Evolutionary conservation across 169 alveolate species (phyloP).

Genomic region (Besnoitia besnoiti): DNA sequence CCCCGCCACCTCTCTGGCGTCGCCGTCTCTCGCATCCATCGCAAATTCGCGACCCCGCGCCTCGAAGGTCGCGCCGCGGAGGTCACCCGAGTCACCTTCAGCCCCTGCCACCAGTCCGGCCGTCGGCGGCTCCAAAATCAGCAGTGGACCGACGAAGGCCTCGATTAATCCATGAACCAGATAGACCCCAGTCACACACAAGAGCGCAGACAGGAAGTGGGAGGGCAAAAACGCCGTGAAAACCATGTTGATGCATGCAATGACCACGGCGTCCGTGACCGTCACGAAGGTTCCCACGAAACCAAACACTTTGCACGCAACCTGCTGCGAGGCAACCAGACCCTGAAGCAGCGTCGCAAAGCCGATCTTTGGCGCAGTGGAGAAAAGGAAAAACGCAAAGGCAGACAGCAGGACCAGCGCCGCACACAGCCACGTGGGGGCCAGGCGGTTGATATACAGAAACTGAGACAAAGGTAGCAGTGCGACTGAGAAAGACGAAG

Average conservation of each 20-base stretch:
- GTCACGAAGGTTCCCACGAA: conserved; percentile 67
- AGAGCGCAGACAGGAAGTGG: not conserved
- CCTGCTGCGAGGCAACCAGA: conserved; percentile 54
- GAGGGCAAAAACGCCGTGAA: conserved; percentile 9
- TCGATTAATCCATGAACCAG: conserved; percentile 48
- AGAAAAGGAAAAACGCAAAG: conserved; percentile 58
- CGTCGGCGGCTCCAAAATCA: conserved; percentile 26
- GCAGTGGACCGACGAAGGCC: conserved; percentile 47
- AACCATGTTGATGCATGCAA: conserved; percentile 33
- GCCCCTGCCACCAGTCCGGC: not conserved
- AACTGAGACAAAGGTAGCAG: conserved; percentile 17
- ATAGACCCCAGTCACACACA: conserved; percentile 40
- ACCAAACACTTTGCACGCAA: conserved; percentile 58
- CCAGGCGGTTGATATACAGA: not conserved
- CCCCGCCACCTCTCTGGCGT: not conserved
- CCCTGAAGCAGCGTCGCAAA: conserved; percentile 67
- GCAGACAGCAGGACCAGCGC: conserved; percentile 24
- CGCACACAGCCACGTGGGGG: not conserved
- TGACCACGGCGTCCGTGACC: conserved; percentile 60
- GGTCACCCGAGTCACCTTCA: not conserved
- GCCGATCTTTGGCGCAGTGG: conserved; percentile 67
- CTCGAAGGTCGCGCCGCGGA: not conserved
- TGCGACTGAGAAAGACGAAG: conserved; percentile 15
- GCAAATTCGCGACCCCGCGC: not conserved
- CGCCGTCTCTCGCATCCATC: not conserved